A percentile compares a stretch with the other conserved stretches of the same genome.
Conservation (phyloP, 495 filamentous ascomycete genomes). For the Antarctomyces pellizariae region DNA sequence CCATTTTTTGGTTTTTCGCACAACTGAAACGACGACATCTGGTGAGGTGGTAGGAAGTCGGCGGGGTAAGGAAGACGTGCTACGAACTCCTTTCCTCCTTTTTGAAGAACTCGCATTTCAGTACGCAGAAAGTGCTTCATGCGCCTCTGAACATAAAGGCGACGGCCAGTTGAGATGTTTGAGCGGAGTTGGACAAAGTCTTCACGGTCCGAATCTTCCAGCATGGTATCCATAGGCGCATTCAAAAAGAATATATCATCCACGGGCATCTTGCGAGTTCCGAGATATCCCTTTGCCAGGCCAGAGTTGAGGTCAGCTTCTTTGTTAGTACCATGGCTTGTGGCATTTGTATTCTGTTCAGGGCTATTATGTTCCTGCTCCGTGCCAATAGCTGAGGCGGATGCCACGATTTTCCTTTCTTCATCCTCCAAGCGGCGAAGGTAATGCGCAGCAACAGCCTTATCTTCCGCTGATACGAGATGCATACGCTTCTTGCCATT, state of each 20-base stretch:
- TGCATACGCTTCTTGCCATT: too few relatives aligned
- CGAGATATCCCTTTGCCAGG: conserved; percentile 10
- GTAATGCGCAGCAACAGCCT: too few relatives aligned
- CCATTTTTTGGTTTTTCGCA: conserved; percentile 10
- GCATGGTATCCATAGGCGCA: conserved; percentile 8
- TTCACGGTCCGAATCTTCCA: conserved; percentile 2
- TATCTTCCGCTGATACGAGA: too few relatives aligned
- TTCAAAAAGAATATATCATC: conserved; percentile 20
- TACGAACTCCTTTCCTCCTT: conserved; percentile 8
- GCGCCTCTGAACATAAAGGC: conserved; percentile 17
- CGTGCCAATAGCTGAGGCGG: neutral
- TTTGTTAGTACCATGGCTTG: too few relatives aligned
- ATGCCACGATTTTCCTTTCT: neutral
- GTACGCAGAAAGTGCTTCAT: conserved; percentile 18
- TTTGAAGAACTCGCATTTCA: conserved; percentile 7
- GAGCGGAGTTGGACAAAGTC: conserved; percentile 11
- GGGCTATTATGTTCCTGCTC: neutral
- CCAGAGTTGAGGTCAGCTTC: neutral
- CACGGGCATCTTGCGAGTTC: conserved; percentile 11
- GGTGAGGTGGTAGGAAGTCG: conserved; percentile 5
- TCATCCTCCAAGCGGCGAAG: too few relatives aligned
- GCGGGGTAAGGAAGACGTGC: conserved; percentile 16
- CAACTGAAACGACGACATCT: conserved; percentile 10
- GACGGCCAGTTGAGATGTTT: conserved; percentile 15
- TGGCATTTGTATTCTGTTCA: too few relatives aligned